Evolutionary conservation across 1,139 yeast genomes (phyloP), one percentile per base, ranked within the genome.

Genomic region (Pichia sp.): DNA sequence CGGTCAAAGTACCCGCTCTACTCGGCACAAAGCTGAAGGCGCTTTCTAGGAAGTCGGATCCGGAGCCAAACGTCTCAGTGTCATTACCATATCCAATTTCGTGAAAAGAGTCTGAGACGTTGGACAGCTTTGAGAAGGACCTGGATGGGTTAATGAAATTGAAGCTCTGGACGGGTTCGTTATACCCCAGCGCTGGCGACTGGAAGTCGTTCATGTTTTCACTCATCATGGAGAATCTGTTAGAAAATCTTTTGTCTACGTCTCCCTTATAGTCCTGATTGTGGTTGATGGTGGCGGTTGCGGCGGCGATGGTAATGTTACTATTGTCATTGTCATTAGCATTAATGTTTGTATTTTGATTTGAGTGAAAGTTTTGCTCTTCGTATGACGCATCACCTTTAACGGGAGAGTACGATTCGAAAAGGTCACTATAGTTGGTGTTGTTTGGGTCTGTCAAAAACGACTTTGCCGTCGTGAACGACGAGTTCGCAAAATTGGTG

Each of bases 11-110:
- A 10, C 30, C 40, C 9, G 40, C 36, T 31, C 46, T 50, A 28
- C 55, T 54, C 6, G 60, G 58, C n/a, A 54, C 41, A 47, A 56
- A 58, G 23, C 58, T 55, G 28, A 55, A 57, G 2, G 41, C 53
- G 23, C 47, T 46, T 6, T 47, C 51, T 8, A 37, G 44, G 12
- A 16, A n/a, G n/a, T 43, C 31, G 7, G 21, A 21, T 21, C 13
- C 41, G 22, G 36, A 31, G 19, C 28, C 47, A 4, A 50, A 23
- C 19, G 49, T 48, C 12, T 60, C 55, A 28, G 58, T 59, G 23
- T 50, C 58, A 31, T 60, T 56, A 39, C 59, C 62, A 40, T 65
- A 64, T 4, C 68, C 68, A 28, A 65, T 54, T 51, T 61, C 63
- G 39, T 60, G 52, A 5, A 65, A 55, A 3, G 62, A 55, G 19